Base-by-base conservation (phyloP, 1,284 basidiomycete species). In the Cerrena zonata region DNA sequence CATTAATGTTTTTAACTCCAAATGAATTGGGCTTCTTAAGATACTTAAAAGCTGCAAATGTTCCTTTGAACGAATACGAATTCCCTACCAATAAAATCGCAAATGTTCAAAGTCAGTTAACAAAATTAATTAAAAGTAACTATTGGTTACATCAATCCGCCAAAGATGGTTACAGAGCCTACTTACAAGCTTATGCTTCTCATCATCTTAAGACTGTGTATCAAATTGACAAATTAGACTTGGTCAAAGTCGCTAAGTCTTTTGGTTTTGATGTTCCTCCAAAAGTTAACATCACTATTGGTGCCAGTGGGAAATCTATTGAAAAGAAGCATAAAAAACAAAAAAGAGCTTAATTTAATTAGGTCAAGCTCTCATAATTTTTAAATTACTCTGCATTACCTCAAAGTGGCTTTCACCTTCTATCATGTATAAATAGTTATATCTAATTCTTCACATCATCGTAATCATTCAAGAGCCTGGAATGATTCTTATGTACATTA, bases 181-280 rank as follows among this genome's bases (percentile, higher is more conserved):
- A 99, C 74, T 84, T 99, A 40, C 95, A 99, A 68, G 81, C 96
- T n/a, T 99, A 99, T 65, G 95, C 94, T 12, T 95, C 91, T 4
- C 98, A 99, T 73, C 96, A 94, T 42, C 78, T 98, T 54, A 99
- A 99, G 71, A 93, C 94, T 67, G 97, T 99, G 65, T 99, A 95
- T 63, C 92, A 99, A 70, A 88, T 99, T 56, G 94, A 98, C 69
- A 79, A 84, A 49, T 81, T 99, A 41, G 96, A 99, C 70, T 78
- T 99, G 30, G 84, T 86, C 44, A 97, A 96, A 69, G 94, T 99
- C 22, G 95, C 91, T 27, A 94, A 90, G 68, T 86, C 94, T 21
- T 99, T 98, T 64, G 96, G 96, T 1, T 99, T 99, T 68, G 69
- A 89, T 3, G 89, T 96, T 5, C 95, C 96, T 2, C 96, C 96